A percentile compares a stretch with the other conserved stretches of the same genome.
phyloP scores from a whole-genome alignment of 1,139 yeast species.

The Taphrina communis region DNA sequence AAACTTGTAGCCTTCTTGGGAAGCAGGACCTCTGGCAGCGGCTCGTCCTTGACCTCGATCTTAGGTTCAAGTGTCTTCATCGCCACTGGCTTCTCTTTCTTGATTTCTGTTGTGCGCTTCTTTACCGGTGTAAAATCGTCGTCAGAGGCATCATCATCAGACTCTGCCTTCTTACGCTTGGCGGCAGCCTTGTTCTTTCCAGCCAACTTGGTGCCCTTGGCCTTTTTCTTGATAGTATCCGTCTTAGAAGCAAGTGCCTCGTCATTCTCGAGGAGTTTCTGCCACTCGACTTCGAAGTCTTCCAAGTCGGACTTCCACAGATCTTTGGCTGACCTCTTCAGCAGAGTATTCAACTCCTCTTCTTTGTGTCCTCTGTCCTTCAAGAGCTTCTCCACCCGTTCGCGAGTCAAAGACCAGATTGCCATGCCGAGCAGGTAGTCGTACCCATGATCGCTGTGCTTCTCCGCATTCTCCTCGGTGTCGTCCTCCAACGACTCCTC shows the following conservation, averaged over 20 bases:
- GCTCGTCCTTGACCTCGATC: slow-evolving; percentile 16
- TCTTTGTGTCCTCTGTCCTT: slow-evolving; percentile 76
- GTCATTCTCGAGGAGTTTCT: slow-evolving; percentile 65
- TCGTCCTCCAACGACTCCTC: slow-evolving; percentile 49
- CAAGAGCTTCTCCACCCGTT: slow-evolving; percentile 66
- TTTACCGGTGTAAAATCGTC: slow-evolving; percentile 29
- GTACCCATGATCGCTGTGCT: slow-evolving; percentile 59
- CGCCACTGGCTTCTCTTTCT: background rate
- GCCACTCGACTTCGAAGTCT: slow-evolving; percentile 69
- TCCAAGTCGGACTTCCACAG: slow-evolving; percentile 86
- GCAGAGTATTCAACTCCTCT: slow-evolving; percentile 68
- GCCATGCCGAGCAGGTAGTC: slow-evolving; percentile 86
- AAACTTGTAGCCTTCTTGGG: background rate
- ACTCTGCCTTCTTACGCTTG: slow-evolving; percentile 41
- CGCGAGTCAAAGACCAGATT: slow-evolving; percentile 89
- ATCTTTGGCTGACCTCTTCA: slow-evolving; percentile 79
- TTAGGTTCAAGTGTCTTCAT: background rate
- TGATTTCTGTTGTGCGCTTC: slow-evolving; percentile 1
- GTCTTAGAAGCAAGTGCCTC: slow-evolving; percentile 54
- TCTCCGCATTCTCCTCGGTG: slow-evolving; percentile 53
- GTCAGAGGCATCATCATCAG: slow-evolving; percentile 46
- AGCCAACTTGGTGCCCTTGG: slow-evolving; percentile 39
- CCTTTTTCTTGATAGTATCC: slow-evolving; percentile 43
- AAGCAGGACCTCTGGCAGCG: background rate
- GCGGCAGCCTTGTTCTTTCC: slow-evolving; percentile 48